phyloP scores from a whole-genome alignment of 768 basidiomycete genomes.

The Hericium alpestre region DNA sequence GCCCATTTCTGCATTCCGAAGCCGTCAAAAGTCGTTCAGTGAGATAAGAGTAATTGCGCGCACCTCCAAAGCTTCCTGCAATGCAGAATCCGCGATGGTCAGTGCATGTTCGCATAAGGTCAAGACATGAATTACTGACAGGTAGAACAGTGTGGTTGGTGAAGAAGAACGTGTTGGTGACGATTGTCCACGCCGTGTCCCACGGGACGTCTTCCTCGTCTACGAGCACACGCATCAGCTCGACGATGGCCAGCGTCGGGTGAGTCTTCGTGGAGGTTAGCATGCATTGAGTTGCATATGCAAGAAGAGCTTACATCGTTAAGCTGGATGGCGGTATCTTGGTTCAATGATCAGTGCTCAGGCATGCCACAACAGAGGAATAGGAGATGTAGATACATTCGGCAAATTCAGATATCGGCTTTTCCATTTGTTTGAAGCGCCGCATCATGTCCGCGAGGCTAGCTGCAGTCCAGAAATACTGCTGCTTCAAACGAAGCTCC shows the following conservation, averaged over 20 bases:
- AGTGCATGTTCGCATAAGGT: neutral
- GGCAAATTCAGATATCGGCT: conserved; percentile 70
- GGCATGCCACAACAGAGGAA: neutral
- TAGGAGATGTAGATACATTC: conserved; percentile 41
- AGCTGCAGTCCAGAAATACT: conserved; percentile 92
- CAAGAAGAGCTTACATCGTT: conserved; percentile 54
- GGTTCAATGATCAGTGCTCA: conserved; percentile 1
- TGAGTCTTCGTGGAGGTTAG: conserved; percentile 51
- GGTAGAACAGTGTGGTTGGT: conserved; percentile 93
- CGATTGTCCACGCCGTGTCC: conserved; percentile 81
- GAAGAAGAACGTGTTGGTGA: conserved; percentile 87
- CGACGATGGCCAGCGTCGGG: conserved; percentile 89
- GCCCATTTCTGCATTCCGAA: conserved; percentile 64
- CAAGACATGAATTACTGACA: conserved; percentile 29
- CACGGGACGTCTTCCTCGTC: conserved; percentile 88
- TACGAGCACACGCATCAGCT: conserved; percentile 83
- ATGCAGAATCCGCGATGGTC: neutral
- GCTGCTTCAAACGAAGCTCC: conserved; percentile 86
- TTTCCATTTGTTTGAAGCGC: conserved; percentile 83
- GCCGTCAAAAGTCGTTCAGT: no score
- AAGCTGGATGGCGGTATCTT: conserved; percentile 87
- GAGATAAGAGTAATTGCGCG: neutral
- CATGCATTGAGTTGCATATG: neutral
- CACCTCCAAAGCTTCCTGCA: conserved; percentile 61
- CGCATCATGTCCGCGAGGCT: conserved; percentile 83